A percentile compares a stretch with the other conserved stretches of the same genome.
phyloP scores from a whole-genome alignment of 805 yeast genomes.

The Teunomyces lycoperdinae region DNA sequence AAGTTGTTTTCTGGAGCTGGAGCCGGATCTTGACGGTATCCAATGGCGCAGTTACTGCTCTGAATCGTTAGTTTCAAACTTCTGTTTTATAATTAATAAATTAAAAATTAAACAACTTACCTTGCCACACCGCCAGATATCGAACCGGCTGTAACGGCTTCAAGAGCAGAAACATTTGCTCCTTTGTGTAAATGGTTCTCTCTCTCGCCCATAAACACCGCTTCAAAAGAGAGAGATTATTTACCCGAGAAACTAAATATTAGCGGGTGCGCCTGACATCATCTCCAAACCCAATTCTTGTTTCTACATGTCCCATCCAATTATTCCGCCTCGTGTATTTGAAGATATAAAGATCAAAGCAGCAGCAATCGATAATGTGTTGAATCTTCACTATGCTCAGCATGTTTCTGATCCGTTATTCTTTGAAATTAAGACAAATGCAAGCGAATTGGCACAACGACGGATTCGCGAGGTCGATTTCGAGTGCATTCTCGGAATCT shows the following conservation, averaged over 20 bases:
- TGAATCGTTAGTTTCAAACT: conserved; percentile 22
- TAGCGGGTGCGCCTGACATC: not conserved
- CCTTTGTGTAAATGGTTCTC: conserved; percentile 50
- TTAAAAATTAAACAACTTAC: conserved; percentile 18
- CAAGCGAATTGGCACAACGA: conserved; percentile 15
- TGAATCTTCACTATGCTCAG: conserved; percentile 32
- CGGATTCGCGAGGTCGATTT: conserved; percentile 18
- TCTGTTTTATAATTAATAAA: not conserved
- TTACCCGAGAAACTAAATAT: not conserved
- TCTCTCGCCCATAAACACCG: conserved; percentile 1
- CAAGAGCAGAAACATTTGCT: conserved; percentile 47
- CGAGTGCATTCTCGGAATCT: conserved; percentile 16
- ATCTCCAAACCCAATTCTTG: not conserved
- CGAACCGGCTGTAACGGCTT: conserved; percentile 69
- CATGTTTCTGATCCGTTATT: conserved; percentile 28
- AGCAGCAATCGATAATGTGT: conserved; percentile 30
- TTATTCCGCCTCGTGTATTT: conserved; percentile 6
- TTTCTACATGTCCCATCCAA: conserved; percentile 8
- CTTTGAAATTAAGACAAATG: conserved; percentile 17
- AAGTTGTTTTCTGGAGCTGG: conserved; percentile 50
- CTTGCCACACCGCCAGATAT: conserved; percentile 58
- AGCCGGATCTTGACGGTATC: conserved; percentile 76
- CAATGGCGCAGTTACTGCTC: conserved; percentile 70
- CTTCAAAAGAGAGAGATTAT: no score
- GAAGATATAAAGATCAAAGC: conserved; percentile 11